phyloP scores from a whole-genome alignment of 305 asterid species.

The Ajuga reptans region DNA sequence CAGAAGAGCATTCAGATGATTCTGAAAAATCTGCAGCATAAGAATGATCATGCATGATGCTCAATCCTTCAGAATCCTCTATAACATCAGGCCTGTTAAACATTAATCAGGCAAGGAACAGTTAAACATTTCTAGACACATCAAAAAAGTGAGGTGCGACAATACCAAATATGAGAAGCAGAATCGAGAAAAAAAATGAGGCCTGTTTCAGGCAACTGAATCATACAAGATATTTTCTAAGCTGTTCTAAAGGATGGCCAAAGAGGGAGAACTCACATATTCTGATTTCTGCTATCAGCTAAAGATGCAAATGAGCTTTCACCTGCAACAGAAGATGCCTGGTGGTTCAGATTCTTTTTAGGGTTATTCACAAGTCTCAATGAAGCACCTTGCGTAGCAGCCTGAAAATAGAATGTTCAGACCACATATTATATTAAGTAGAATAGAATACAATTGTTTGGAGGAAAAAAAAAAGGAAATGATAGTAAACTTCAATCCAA shows the following conservation, averaged over 20 bases:
- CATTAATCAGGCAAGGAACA: constrained; percentile 17
- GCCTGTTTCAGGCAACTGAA: neutral
- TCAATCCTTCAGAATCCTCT: constrained; percentile 40
- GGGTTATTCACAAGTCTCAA: constrained; percentile 25
- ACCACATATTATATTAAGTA: constrained; percentile 18
- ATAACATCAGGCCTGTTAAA: constrained; percentile 33
- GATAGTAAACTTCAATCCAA: neutral
- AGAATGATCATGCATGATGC: constrained; percentile 39
- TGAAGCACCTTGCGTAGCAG: constrained; percentile 31
- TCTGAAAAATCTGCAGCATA: constrained; percentile 52
- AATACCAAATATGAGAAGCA: constrained; percentile 8
- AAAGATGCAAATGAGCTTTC: constrained; percentile 30
- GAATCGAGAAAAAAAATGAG: constrained; percentile 2
- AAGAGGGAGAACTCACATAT: constrained; percentile 38
- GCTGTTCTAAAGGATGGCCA: constrained; percentile 1
- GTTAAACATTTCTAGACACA: constrained; percentile 17
- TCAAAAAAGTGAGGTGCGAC: constrained; percentile 12
- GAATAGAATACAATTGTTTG: constrained; percentile 9
- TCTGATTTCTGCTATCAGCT: constrained; percentile 28
- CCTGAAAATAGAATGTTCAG: constrained; percentile 39
- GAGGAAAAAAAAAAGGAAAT: constrained; percentile 2
- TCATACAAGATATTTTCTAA: neutral
- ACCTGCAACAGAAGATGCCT: constrained; percentile 27
- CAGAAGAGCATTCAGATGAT: constrained; percentile 57
- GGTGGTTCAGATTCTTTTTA: constrained; percentile 30